These are phyloP conservation scores for Coemansia sp. DNA, from an alignment of 192 early-diverging fungal genomes.

Conservation along the genomic window DNA sequence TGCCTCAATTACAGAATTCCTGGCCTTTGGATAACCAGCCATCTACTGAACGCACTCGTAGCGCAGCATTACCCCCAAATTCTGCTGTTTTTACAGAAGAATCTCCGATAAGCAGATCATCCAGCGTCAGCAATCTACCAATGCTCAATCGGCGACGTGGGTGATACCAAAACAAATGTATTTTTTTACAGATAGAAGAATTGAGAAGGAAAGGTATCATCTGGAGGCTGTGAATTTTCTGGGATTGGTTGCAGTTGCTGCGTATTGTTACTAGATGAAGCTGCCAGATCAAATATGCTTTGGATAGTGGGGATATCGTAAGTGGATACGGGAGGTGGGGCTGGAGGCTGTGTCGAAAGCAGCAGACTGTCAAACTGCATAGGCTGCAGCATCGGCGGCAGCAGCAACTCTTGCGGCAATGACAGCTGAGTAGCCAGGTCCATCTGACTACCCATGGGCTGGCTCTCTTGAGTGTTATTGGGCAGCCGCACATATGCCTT, in stretches of 20 bases:
- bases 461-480: background rate
- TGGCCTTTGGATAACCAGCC: background rate
- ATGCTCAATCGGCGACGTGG: slow-evolving; percentile 8
- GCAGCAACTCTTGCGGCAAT: slow-evolving; percentile 1
- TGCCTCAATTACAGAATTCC: background rate
- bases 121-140: slow-evolving; percentile 7
- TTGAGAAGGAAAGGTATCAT: slow-evolving; percentile 1
- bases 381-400: slow-evolving; percentile 7
- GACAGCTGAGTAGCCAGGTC: slow-evolving; percentile 2
- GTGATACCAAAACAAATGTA: too few species aligned
- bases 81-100: background rate
- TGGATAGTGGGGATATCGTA: slow-evolving; percentile 22
- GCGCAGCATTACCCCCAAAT: background rate
- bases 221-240: background rate
- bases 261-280: background rate
- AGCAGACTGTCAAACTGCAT: slow-evolving; percentile 9
- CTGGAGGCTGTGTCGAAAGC: slow-evolving; percentile 5
- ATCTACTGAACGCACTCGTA: background rate
- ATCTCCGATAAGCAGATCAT: slow-evolving; percentile 9
- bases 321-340: background rate
- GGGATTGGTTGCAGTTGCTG: slow-evolving; percentile 6
- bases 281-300: slow-evolving; percentile 15
- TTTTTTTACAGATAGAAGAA: slow-evolving; percentile 2
- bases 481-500: slow-evolving; percentile 15
- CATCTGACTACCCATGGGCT: background rate